Evolutionary conservation across 768 basidiomycete genomes (phyloP).

Genomic region (Serendipita sp.): DNA sequence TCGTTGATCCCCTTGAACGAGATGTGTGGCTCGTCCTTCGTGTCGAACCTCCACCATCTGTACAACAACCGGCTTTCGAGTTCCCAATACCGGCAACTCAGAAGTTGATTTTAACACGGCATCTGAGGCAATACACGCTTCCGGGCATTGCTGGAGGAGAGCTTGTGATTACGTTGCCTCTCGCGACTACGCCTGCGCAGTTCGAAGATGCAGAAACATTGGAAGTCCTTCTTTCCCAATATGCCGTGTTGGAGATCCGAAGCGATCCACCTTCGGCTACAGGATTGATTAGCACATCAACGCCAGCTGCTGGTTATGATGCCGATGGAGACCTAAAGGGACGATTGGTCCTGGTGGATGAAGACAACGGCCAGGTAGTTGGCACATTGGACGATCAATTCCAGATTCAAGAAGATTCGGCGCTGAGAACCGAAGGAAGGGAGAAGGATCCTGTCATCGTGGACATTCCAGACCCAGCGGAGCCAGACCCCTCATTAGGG

Average conservation of each 20-base stretch:
- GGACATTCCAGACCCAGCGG: slow-evolving; percentile 40
- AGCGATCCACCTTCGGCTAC: slow-evolving; percentile 10
- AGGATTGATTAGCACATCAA: slow-evolving; percentile 23
- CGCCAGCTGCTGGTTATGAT: slow-evolving; percentile 3
- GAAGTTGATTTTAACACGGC: slow-evolving; percentile 26
- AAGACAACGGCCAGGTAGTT: slow-evolving; percentile 54
- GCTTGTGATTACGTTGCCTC: slow-evolving; percentile 18
- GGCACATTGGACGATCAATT: slow-evolving; percentile 49
- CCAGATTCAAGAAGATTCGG: slow-evolving; percentile 40
- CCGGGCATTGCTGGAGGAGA: slow-evolving; percentile 18
- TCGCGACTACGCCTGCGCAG: slow-evolving; percentile 21
- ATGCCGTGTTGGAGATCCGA: slow-evolving; percentile 25
- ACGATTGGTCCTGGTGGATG: slow-evolving; percentile 53
- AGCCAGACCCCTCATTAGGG: slow-evolving; percentile 13
- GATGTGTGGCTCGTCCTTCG: slow-evolving; percentile 55
- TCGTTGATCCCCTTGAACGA: slow-evolving; percentile 25
- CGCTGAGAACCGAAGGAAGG: slow-evolving; percentile 32
- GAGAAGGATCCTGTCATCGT: slow-evolving; percentile 56
- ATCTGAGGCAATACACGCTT: slow-evolving; percentile 30
- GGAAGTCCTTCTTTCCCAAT: slow-evolving; percentile 51
- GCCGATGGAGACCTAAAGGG: slow-evolving; percentile 25
- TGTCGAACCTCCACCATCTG: slow-evolving; percentile 20
- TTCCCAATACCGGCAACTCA: slow-evolving; percentile 43
- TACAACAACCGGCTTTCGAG: slow-evolving; percentile 24
- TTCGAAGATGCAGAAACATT: slow-evolving; percentile 46